phyloP scores from a whole-genome alignment of 2,329 filamentous ascomycete species.

The Raffaelea ambrosiae region DNA sequence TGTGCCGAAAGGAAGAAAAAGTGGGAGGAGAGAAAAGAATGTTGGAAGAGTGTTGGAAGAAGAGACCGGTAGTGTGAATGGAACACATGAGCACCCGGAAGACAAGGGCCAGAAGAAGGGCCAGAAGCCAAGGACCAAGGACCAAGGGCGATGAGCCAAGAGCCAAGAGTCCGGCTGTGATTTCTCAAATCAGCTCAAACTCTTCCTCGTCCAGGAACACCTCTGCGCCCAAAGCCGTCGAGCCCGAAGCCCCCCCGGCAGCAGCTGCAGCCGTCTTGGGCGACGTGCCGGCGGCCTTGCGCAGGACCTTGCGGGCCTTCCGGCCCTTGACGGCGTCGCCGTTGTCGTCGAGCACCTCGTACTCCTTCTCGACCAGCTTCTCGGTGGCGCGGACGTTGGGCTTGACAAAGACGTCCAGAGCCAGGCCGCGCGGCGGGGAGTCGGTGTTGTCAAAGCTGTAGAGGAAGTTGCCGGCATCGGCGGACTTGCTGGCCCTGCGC shows the following conservation, averaged over 20 bases:
- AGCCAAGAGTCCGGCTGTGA: neutral
- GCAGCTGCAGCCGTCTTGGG: neutral
- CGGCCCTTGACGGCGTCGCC: constrained; percentile 34
- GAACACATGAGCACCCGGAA: no score
- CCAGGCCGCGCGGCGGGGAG: constrained; percentile 28
- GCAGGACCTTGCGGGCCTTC: constrained; percentile 32
- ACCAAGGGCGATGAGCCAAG: no score
- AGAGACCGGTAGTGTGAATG: neutral
- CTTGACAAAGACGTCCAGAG: constrained; percentile 28
- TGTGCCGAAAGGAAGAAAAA: neutral
- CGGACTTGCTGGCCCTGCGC: no score
- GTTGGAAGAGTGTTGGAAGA: neutral
- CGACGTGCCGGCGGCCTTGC: constrained; percentile 15
- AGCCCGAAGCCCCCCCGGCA: neutral
- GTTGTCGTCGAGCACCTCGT: constrained; percentile 36
- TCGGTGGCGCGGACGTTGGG: constrained; percentile 30
- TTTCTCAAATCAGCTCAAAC: constrained; percentile 14
- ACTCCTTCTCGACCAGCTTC: constrained; percentile 37
- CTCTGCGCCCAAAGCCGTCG: neutral
- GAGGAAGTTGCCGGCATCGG: constrained; percentile 24
- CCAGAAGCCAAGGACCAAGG: no score
- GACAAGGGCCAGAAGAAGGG: no score
- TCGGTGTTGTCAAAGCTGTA: constrained; percentile 34
- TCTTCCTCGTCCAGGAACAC: constrained; percentile 12
- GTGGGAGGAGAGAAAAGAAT: neutral